phyloP scores from a whole-genome alignment of 257 asterid genomes.

The Solanum virginianum region DNA sequence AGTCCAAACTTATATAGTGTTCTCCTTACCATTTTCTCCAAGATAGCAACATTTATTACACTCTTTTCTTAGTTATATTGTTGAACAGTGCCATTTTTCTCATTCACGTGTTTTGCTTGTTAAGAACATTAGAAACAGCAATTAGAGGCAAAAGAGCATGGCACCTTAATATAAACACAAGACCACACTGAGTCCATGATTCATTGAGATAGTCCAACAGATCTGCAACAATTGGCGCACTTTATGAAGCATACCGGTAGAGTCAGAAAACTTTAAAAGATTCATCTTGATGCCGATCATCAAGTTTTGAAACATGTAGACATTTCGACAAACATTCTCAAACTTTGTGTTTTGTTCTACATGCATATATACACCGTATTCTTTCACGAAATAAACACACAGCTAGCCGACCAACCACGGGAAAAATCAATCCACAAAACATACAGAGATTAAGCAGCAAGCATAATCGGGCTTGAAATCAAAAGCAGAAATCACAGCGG shows the following conservation, averaged over 20 bases:
- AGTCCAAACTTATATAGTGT: background rate
- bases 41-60: background rate
- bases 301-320: too few species aligned
- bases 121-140: background rate
- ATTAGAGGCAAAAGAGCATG: background rate
- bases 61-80: background rate
- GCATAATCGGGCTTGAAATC: too few species aligned
- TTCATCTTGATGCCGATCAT: too few species aligned
- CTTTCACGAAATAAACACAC: too few species aligned
- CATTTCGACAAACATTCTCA: too few species aligned
- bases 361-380: too few species aligned
- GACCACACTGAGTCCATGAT: constrained; percentile 74
- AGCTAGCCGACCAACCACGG: too few species aligned
- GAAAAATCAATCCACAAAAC: too few species aligned
- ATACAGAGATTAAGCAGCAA: too few species aligned
- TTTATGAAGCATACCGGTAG: background rate
- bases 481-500: too few species aligned
- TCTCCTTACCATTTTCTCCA: background rate
- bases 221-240: constrained; percentile 61
- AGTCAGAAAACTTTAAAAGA: too few species aligned
- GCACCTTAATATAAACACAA: background rate
- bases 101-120: background rate
- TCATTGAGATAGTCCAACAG: constrained; percentile 89
- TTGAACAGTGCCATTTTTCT: background rate
- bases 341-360: too few species aligned